Evolutionary conservation across 108 stramenopile genomes (phyloP).

Genomic region (Bacterosira constricta): DNA sequence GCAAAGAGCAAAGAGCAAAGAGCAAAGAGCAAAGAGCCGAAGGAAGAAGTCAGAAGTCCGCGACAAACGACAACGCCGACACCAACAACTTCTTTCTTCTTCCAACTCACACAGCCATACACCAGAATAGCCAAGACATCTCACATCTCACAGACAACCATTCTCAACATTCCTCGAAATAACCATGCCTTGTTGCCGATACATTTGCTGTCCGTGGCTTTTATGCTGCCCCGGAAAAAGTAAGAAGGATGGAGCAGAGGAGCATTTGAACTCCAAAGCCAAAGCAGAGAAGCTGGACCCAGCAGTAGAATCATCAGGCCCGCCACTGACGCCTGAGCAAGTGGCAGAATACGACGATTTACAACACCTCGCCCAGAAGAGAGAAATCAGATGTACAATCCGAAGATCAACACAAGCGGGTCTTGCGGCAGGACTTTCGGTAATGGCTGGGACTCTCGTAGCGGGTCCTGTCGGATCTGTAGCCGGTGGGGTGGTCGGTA

Average conservation of each 20-base stretch:
- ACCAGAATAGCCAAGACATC: too few relatives aligned
- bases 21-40: too few relatives aligned
- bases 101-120: too few relatives aligned
- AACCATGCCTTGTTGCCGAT: conserved; percentile 12
- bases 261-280: neutral
- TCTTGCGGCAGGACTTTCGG: conserved; percentile 33
- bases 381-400: conserved; percentile 40
- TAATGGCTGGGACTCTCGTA: conserved; percentile 39
- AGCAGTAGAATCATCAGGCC: neutral
- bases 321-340: conserved; percentile 14
- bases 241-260: neutral
- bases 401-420: conserved; percentile 33
- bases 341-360: conserved; percentile 33
- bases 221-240: conserved; percentile 5
- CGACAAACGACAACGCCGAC: too few relatives aligned
- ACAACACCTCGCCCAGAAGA: conserved; percentile 18
- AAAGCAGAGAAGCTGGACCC: conserved; percentile 8
- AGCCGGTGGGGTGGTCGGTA: conserved; percentile 40
- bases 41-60: too few relatives aligned
- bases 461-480: conserved; percentile 41
- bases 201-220: conserved; percentile 22
- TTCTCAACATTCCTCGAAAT: too few relatives aligned
- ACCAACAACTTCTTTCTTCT: too few relatives aligned
- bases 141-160: too few relatives aligned
- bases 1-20: too few relatives aligned